Conservation (phyloP, 768 basidiomycete genomes). For the Pleurotus cornucopiae region DNA sequence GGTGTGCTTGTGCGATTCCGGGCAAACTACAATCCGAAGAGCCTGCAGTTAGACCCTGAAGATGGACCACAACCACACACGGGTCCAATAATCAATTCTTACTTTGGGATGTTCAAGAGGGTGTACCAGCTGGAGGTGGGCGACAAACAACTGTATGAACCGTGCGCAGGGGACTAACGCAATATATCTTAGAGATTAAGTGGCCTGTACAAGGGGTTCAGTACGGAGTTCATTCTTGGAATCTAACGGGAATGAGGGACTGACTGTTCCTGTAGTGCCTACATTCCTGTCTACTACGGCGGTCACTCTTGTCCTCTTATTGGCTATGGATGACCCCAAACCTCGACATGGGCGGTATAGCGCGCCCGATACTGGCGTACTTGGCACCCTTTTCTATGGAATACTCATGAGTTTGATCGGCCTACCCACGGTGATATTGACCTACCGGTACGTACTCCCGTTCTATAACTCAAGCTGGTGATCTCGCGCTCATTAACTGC, state of each 20-base stretch:
- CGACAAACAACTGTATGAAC: not conserved
- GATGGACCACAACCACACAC: constrained; percentile 74
- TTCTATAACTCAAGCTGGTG: not conserved
- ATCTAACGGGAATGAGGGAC: not conserved
- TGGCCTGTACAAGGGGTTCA: constrained; percentile 81
- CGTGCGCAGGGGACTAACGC: not conserved
- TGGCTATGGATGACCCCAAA: constrained; percentile 53
- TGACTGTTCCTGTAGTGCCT: constrained; percentile 29
- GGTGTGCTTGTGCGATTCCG: constrained; percentile 74
- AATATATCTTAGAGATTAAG: constrained; percentile 44
- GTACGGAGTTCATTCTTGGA: constrained; percentile 22
- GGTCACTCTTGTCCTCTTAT: constrained; percentile 52
- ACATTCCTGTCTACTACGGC: constrained; percentile 45
- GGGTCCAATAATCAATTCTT: constrained; percentile 72
- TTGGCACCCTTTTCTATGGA: constrained; percentile 64
- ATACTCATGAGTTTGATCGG: constrained; percentile 61
- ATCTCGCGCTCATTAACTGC: constrained; percentile 3
- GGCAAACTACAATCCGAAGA: constrained; percentile 84
- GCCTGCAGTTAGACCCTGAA: constrained; percentile 74
- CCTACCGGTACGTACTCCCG: constrained; percentile 56
- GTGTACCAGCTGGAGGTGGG: constrained; percentile 72
- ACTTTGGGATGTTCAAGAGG: constrained; percentile 68
- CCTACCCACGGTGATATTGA: constrained; percentile 67
- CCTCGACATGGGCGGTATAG: constrained; percentile 64
- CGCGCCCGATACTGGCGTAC: constrained; percentile 53